These are phyloP conservation scores for Meripilus lineatus DNA, from an alignment of 1,284 basidiomycete genomes.

Conservation along the genomic window DNA sequence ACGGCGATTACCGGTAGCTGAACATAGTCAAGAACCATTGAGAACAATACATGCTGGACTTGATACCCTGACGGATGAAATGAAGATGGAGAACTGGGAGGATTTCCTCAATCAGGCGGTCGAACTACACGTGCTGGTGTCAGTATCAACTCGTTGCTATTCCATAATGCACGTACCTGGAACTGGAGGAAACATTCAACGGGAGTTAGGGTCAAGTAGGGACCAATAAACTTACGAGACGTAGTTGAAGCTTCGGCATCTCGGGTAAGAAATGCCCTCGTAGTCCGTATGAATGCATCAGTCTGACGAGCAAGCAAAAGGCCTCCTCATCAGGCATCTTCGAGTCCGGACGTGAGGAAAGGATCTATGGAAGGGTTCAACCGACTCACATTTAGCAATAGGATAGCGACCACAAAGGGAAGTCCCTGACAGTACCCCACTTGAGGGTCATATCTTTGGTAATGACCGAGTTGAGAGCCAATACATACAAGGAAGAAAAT, in stretches of 20 bases:
- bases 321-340: conserved; percentile 99
- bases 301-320: conserved; percentile 89
- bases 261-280: conserved; percentile 96
- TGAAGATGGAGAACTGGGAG: conserved; percentile 90
- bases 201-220: no score
- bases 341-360: conserved; percentile 4
- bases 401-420: conserved; percentile 91
- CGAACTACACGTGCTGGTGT: conserved; percentile 68
- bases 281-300: conserved; percentile 98
- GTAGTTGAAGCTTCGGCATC: conserved; percentile 94
- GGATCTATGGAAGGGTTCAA: no score
- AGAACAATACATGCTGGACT: conserved; percentile 94
- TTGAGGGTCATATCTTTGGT: conserved; percentile 81
- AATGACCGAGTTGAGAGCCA: conserved; percentile 14
- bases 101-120: conserved; percentile 89
- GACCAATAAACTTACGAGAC: conserved; percentile 55
- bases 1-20: conserved; percentile 72
- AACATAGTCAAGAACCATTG: conserved; percentile 99
- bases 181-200: conserved; percentile 37
- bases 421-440: conserved; percentile 98
- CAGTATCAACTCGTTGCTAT: not conserved
- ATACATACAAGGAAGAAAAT: conserved; percentile 7
- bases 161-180: conserved; percentile 40
- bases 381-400: conserved; percentile 79
- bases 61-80: conserved; percentile 89